phyloP scores from a whole-genome alignment of 1,139 yeast species.

The Yamadazyma triangularis region DNA sequence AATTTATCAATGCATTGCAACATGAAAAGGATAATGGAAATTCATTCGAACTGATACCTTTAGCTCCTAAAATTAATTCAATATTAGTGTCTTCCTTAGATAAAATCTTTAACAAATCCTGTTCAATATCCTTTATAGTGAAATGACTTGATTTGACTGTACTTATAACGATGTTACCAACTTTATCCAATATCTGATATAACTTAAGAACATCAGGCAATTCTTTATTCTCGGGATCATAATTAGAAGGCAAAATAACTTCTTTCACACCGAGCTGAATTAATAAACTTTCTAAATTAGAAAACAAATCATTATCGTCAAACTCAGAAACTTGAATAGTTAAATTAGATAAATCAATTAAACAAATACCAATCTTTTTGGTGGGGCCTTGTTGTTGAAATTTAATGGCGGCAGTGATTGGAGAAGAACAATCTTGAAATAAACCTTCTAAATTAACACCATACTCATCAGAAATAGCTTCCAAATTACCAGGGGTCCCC shows the following conservation, averaged over 20 bases:
- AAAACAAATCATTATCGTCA: conserved; percentile 79
- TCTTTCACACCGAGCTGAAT: conserved; percentile 90
- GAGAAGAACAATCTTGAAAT: conserved; percentile 53
- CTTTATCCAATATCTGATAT: conserved; percentile 60
- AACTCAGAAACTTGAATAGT: conserved; percentile 74
- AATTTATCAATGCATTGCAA: conserved; percentile 60
- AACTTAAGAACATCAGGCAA: conserved; percentile 42
- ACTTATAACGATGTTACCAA: conserved; percentile 68
- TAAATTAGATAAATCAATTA: conserved; percentile 68
- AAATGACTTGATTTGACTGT: conserved; percentile 55
- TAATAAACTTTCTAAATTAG: conserved; percentile 78
- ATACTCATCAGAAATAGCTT: conserved; percentile 34
- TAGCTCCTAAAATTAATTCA: conserved; percentile 57
- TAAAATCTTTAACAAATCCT: conserved; percentile 64
- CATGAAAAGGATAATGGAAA: conserved; percentile 35
- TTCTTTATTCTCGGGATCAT: conserved; percentile 28
- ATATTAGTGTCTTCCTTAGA: conserved; percentile 32
- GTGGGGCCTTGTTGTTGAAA: conserved; percentile 37
- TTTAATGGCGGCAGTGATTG: conserved; percentile 75
- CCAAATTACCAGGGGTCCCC: conserved; percentile 91
- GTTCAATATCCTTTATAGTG: conserved; percentile 59
- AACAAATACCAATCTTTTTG: conserved; percentile 70
- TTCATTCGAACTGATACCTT: conserved; percentile 42
- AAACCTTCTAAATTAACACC: conserved; percentile 66
- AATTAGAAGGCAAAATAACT: conserved; percentile 55